These are phyloP conservation scores for Exophiala dermatitidis DNA, from an alignment of 2,329 filamentous ascomycete genomes.

Conservation along the genomic window DNA sequence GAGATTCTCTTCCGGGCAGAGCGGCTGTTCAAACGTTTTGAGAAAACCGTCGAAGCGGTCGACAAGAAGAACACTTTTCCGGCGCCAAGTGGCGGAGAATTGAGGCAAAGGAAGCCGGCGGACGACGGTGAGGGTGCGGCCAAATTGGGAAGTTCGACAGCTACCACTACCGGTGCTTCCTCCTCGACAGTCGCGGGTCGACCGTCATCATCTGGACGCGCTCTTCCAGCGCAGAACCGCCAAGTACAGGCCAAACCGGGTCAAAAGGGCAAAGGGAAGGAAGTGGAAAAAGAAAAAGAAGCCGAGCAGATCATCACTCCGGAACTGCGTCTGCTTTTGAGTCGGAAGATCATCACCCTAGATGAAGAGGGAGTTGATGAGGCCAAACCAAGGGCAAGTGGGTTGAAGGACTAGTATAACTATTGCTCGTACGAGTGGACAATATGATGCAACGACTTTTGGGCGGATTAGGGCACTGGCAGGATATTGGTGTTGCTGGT, in stretches of 20 bases:
- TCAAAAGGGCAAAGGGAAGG: conserved; percentile 22
- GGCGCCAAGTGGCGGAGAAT: conserved; percentile 37
- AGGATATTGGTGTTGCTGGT: neutral
- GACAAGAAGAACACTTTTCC: conserved; percentile 90
- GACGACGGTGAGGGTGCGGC: neutral
- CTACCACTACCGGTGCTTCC: neutral
- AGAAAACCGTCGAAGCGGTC: conserved; percentile 79
- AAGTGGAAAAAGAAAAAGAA: conserved; percentile 36
- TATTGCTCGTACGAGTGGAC: neutral
- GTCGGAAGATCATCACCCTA: conserved; percentile 50
- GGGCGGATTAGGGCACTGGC: neutral
- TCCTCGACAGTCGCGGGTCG: neutral
- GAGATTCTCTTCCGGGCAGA: conserved; percentile 83
- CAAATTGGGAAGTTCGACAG: neutral
- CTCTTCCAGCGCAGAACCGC: conserved; percentile 24
- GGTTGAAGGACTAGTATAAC: conserved; percentile 20
- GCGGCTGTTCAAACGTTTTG: conserved; percentile 77
- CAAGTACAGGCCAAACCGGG: conserved; percentile 19
- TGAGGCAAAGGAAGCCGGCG: conserved; percentile 12
- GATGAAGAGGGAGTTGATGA: conserved; percentile 30
- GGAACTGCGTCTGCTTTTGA: conserved; percentile 56
- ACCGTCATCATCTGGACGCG: neutral
- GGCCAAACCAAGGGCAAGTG: conserved; percentile 18
- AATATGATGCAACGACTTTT: neutral
- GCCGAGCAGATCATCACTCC: conserved; percentile 48